phyloP scores from a whole-genome alignment of 2,329 filamentous ascomycete genomes.

The Colletotrichum sp. region DNA sequence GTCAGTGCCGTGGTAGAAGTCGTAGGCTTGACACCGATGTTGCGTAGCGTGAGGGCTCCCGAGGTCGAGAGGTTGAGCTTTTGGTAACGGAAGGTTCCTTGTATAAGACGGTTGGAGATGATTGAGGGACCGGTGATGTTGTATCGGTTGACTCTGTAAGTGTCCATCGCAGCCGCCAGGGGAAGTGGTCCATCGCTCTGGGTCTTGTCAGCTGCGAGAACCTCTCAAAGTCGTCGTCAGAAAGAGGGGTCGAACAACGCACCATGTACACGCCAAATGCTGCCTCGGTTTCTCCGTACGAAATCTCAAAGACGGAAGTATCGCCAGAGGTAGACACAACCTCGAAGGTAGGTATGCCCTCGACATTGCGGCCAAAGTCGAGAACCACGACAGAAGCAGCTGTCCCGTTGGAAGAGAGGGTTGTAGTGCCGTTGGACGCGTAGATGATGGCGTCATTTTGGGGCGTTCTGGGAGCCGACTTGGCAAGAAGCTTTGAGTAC shows the following conservation, averaged over 20 bases:
- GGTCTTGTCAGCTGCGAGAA: not conserved
- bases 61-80: conserved; percentile 37
- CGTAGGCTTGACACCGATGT: conserved; percentile 31
- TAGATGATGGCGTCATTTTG: not conserved
- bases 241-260: not conserved
- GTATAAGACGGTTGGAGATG: conserved; percentile 37
- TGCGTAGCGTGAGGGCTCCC: conserved; percentile 29
- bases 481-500: not conserved
- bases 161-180: conserved; percentile 40
- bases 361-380: not conserved
- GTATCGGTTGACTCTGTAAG: conserved; percentile 38
- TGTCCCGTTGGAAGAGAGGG: not conserved
- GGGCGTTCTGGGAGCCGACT: not conserved
- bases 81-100: conserved; percentile 40
- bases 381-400: not conserved
- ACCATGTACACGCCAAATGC: not conserved
- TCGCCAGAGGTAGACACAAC: not conserved
- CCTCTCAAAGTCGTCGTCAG: not conserved
- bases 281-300: not conserved
- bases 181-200: conserved; percentile 34
- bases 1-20: conserved; percentile 26
- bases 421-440: not conserved
- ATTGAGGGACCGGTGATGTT: conserved; percentile 29
- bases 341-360: conserved; percentile 4
- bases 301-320: not conserved